Base-by-base conservation (phyloP, 345 rosid species). In the Bretschneidera sinensis region DNA sequence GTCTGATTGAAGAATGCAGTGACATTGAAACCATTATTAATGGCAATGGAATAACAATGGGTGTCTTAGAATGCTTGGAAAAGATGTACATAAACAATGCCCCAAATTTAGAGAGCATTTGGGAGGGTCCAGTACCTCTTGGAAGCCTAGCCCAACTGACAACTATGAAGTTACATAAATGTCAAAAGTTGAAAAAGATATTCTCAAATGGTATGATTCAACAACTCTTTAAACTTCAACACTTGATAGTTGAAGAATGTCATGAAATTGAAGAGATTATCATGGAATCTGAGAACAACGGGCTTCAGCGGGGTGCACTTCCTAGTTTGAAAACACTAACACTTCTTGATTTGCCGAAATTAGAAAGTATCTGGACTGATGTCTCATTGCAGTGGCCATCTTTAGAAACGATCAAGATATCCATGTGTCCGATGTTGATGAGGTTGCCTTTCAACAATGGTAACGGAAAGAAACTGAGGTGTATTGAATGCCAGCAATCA, bases 111-210 rank as follows among this genome's bases (percentile, higher is more conserved):
- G 20, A 51, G 21, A 60, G 62, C 54, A n/a, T 76, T 24, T 76
- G 67, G n/a, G n/a, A 54, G 48, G 79, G 76, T 34, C 59, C 68
- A 0, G 15, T 76, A 2, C 67, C 17, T 5, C 15, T 47, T 0
- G 34, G 62, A 67, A 71, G 76, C 24, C 76, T 76, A 8, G 63
- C 71, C 14, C 55, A 54, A 48, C 25, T 76, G 21, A 66, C 64
- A 5, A 56, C 35, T 0, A 13, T 76, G 39, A 55, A 39, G 1
- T 47, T 76, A 22, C 43, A 1, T 1, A 57, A 57, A 34, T 76
- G 75, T 51, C 62, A 64, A 0, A 57, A 34, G 17, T 17, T 73
- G 65, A 66, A 0, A 18, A 63, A 48, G 20, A 51, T 77, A 1
- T 77, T 73, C 62, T 54, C 64, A 0, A 9, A 0, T 4, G 54